Evolutionary conservation across 1,284 basidiomycete genomes (phyloP).

Genomic region (Rhodotorula sp.): DNA sequence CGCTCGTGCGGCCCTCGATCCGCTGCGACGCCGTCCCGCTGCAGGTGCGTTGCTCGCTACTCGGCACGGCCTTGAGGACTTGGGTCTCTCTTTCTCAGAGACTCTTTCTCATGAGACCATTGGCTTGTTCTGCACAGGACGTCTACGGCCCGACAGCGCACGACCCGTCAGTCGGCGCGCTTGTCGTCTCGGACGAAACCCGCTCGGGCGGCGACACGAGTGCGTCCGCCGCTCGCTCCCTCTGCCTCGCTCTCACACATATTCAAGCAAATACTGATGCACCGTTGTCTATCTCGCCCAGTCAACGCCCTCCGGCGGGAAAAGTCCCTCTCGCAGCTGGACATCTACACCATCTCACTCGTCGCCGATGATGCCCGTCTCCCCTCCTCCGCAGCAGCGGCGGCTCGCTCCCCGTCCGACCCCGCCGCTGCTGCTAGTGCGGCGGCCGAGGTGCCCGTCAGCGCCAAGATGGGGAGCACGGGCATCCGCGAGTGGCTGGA

Average conservation of each 20-base stretch:
- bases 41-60: constrained; percentile 39
- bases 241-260: background rate
- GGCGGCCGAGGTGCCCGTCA: constrained; percentile 53
- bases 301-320: constrained; percentile 35
- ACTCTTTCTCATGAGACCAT: background rate
- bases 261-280: background rate
- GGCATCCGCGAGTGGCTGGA: constrained; percentile 81
- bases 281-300: background rate
- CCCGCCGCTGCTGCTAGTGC: background rate
- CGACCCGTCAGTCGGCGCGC: constrained; percentile 78
- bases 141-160: constrained; percentile 83
- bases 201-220: constrained; percentile 69
- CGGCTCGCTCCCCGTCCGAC: background rate
- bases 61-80: too few species aligned
- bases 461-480: constrained; percentile 86
- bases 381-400: background rate
- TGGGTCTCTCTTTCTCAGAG: background rate
- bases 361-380: constrained; percentile 15
- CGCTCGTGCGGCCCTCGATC: constrained; percentile 65
- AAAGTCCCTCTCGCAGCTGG: constrained; percentile 15
- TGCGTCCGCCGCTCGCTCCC: constrained; percentile 46
- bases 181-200: constrained; percentile 86
- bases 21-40: constrained; percentile 69
- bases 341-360: constrained; percentile 37
- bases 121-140: constrained; percentile 54